Percentiles rank a stretch among this genome's conserved stretches.
Conservation (phyloP, 164 flowering plant species). For the Pachysandra terminalis region DNA sequence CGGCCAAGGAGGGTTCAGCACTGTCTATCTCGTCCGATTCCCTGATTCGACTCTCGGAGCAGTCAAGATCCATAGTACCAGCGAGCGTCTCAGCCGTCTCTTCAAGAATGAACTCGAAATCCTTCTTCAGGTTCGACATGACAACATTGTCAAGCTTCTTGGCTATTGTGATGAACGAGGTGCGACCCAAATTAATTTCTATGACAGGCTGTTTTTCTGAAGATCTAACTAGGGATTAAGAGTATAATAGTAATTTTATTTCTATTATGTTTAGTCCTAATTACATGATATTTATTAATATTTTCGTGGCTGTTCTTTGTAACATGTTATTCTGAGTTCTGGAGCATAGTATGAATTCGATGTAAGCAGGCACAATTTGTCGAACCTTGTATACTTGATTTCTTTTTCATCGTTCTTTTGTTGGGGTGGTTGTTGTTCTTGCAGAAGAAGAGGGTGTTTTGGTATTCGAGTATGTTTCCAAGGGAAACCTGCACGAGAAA, state of each 20-base stretch:
- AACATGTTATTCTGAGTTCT: too few species aligned
- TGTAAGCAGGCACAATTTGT: too few species aligned
- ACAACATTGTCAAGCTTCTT: slow-evolving; percentile 56
- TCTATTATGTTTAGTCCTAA: too few species aligned
- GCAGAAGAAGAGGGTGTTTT: slow-evolving; percentile 57
- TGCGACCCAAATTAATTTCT: too few species aligned
- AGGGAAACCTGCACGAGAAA: slow-evolving; percentile 60
- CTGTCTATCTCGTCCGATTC: slow-evolving; percentile 52
- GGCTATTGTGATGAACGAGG: slow-evolving; percentile 67
- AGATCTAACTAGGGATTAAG: too few species aligned
- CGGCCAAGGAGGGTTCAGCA: slow-evolving; percentile 78
- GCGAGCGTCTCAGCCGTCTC: slow-evolving; percentile 48
- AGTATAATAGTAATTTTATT: too few species aligned
- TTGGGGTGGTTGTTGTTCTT: background rate
- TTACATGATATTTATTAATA: too few species aligned
- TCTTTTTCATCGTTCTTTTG: too few species aligned
- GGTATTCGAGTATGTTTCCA: slow-evolving; percentile 56
- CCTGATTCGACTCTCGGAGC: slow-evolving; percentile 42
- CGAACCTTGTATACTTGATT: too few species aligned
- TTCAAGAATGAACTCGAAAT: slow-evolving; percentile 64
- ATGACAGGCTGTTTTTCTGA: too few species aligned
- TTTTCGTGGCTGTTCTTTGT: too few species aligned
- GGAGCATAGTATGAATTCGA: too few species aligned
- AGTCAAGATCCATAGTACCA: slow-evolving; percentile 44
- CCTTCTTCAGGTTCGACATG: slow-evolving; percentile 41